phyloP scores from a whole-genome alignment of 1,284 basidiomycete genomes.

The Tilletiopsis washingtonensis region DNA sequence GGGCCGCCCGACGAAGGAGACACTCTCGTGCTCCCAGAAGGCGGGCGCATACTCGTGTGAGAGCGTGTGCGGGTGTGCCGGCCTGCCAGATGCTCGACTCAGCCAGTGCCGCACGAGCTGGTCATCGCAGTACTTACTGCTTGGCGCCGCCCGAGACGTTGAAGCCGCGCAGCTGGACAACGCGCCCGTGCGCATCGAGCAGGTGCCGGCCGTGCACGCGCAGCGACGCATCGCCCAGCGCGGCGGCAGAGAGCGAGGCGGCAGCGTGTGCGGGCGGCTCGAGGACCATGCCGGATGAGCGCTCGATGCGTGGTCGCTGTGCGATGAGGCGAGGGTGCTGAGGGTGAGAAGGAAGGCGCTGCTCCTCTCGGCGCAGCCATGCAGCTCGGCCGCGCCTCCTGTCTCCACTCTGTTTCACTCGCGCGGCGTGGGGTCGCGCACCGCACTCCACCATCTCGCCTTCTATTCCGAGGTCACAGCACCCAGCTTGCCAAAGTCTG shows the following conservation, averaged over 20 bases:
- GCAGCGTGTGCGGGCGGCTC: too few species aligned
- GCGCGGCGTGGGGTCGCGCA: too few species aligned
- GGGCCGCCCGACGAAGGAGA: slow-evolving; percentile 48
- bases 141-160: slow-evolving; percentile 49
- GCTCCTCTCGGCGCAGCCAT: too few species aligned
- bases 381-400: too few species aligned
- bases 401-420: too few species aligned
- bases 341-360: too few species aligned
- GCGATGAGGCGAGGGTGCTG: too few species aligned
- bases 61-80: slow-evolving; percentile 17
- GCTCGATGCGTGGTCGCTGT: too few species aligned
- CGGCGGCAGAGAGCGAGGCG: slow-evolving; percentile 19
- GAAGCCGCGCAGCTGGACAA: slow-evolving; percentile 47
- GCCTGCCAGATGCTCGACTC: not conserved
- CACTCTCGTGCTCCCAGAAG: slow-evolving; percentile 41
- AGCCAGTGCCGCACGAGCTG: slow-evolving; percentile 8
- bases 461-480: too few species aligned
- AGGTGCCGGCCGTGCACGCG: slow-evolving; percentile 27
- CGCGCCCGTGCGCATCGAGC: slow-evolving; percentile 38
- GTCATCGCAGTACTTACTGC: slow-evolving; percentile 29
- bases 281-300: too few species aligned
- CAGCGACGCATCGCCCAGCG: slow-evolving; percentile 19
- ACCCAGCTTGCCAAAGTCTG: too few species aligned
- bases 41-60: slow-evolving; percentile 17
- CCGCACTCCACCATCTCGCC: too few species aligned